These are phyloP conservation scores for Cyberlindnera saturnus DNA, from an alignment of 805 yeast species.

Conservation along the genomic window DNA sequence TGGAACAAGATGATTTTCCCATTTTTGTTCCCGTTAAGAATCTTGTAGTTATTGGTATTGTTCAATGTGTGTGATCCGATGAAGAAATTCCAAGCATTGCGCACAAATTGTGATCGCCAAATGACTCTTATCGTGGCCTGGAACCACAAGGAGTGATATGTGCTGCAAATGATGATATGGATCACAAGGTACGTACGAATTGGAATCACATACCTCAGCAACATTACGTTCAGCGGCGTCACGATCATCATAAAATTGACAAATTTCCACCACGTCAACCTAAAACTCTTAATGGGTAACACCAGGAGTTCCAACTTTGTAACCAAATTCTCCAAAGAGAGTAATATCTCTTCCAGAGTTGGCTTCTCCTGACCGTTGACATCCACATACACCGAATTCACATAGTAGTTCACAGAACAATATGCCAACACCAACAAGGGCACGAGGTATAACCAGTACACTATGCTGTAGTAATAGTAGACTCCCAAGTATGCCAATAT, in stretches of 20 bases:
- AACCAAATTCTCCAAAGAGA: slow-evolving; percentile 38
- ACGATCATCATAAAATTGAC: slow-evolving; percentile 26
- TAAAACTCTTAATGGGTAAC: slow-evolving; percentile 10
- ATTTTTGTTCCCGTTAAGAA: slow-evolving; percentile 35
- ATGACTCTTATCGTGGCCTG: slow-evolving; percentile 36
- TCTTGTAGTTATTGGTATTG: slow-evolving; percentile 24
- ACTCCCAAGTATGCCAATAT: slow-evolving; percentile 30
- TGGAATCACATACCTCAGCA: slow-evolving; percentile 27
- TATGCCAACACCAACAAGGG: slow-evolving; percentile 28
- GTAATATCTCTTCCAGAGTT: slow-evolving; percentile 41
- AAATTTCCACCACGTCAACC: slow-evolving; percentile 28
- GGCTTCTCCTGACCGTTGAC: slow-evolving; percentile 35
- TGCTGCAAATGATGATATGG: slow-evolving; percentile 29
- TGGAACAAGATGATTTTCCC: slow-evolving; percentile 45
- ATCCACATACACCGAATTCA: slow-evolving; percentile 37
- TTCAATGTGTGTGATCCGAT: slow-evolving; percentile 27
- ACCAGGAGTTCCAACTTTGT: slow-evolving; percentile 32
- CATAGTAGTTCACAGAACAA: slow-evolving; percentile 35
- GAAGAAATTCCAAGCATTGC: slow-evolving; percentile 32
- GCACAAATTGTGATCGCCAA: slow-evolving; percentile 40
- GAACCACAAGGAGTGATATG: slow-evolving; percentile 42
- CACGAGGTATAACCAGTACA: slow-evolving; percentile 30
- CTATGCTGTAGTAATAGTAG: slow-evolving; percentile 31
- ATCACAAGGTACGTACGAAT: slow-evolving; percentile 33
- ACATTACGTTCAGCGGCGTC: slow-evolving; percentile 35